Percentiles rank a stretch among this genome's conserved stretches.
These are phyloP conservation scores for Neocallimastix lanati DNA, from an alignment of 192 early-diverging fungal species.

Conservation along the genomic window DNA sequence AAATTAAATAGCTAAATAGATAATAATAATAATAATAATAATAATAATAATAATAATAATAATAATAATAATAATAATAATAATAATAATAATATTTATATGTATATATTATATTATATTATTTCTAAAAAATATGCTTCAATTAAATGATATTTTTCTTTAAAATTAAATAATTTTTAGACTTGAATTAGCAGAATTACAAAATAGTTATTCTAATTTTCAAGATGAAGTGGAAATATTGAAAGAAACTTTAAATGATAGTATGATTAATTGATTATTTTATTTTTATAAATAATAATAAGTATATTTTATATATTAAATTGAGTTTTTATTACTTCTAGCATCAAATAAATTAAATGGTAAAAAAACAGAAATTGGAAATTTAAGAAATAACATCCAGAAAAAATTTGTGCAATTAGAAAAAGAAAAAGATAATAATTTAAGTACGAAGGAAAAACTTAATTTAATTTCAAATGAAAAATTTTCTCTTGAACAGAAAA, in stretches of 20 bases:
- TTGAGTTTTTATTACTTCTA: constrained; percentile 2
- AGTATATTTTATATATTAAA: neutral
- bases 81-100: too few species aligned
- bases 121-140: too few species aligned
- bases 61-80: too few species aligned
- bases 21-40: too few species aligned
- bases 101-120: too few species aligned
- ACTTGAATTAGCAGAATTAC: constrained; percentile 16
- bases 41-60: too few species aligned
- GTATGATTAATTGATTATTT: constrained; percentile 2
- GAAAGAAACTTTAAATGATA: constrained; percentile 25
- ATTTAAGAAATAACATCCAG: constrained; percentile 23
- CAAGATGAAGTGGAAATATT: constrained; percentile 36
- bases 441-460: constrained; percentile 15
- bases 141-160: too few species aligned
- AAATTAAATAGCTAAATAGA: too few species aligned
- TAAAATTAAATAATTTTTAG: too few species aligned
- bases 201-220: constrained; percentile 14
- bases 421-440: constrained; percentile 9
- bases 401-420: constrained; percentile 18
- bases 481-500: constrained; percentile 23
- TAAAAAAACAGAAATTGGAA: constrained; percentile 15
- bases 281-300: neutral
- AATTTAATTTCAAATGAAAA: constrained; percentile 15
- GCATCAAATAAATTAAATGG: constrained; percentile 28